phyloP scores from a whole-genome alignment of 73 alveolate genomes.

The Stentor roeselii region DNA sequence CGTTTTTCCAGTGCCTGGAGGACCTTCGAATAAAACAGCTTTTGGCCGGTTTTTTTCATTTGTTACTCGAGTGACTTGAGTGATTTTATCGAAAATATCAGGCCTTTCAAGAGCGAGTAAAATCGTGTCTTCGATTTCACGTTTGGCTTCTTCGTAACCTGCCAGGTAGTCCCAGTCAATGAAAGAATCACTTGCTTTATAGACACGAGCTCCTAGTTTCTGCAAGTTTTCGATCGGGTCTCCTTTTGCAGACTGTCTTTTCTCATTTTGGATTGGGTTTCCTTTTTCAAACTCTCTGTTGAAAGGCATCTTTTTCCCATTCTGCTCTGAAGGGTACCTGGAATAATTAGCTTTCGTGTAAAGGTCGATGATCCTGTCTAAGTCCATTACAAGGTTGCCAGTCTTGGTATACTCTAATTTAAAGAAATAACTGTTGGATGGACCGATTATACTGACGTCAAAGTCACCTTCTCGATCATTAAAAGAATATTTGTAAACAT shows the following conservation, averaged over 20 bases:
- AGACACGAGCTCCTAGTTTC: conserved; percentile 70
- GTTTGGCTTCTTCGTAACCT: conserved; percentile 79
- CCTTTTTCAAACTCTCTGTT: neutral
- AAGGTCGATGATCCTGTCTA: conserved; percentile 51
- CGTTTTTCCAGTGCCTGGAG: conserved; percentile 95
- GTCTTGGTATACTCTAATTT: conserved; percentile 17
- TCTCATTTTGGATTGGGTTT: neutral
- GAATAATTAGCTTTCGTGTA: conserved; percentile 65
- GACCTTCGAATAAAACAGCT: conserved; percentile 88
- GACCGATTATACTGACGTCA: neutral
- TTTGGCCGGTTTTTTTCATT: conserved; percentile 88
- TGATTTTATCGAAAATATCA: conserved; percentile 75
- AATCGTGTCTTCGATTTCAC: conserved; percentile 89
- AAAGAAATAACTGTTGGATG: conserved; percentile 12
- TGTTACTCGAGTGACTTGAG: conserved; percentile 76
- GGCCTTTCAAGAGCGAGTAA: conserved; percentile 76
- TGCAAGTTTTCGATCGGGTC: conserved; percentile 60
- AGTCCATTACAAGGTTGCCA: conserved; percentile 39
- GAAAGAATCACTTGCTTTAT: conserved; percentile 55
- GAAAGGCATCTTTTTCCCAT: neutral
- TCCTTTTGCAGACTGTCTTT: conserved; percentile 26
- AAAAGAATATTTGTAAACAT: neutral
- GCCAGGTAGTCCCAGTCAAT: conserved; percentile 92
- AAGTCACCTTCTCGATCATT: conserved; percentile 28
- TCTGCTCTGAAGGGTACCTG: neutral